Base-by-base conservation (phyloP, 2,329 filamentous ascomycete genomes). In the Alternaria panax region DNA sequence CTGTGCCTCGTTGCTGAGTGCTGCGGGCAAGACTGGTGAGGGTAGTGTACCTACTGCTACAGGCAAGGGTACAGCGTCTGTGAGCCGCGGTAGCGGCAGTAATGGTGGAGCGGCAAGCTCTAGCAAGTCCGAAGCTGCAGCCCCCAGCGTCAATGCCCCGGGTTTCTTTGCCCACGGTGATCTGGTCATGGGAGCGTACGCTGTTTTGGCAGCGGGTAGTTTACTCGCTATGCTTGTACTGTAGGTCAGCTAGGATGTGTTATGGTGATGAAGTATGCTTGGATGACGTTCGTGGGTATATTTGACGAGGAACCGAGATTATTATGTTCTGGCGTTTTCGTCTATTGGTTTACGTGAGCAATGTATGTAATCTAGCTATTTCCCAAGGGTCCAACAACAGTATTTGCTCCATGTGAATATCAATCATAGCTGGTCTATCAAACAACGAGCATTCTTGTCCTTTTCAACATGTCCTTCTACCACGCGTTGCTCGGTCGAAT, bases 1-100 rank as follows among this genome's bases (percentile, higher is more conserved):
- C 46, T 94, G 92, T 83, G 75, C 80, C 42, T 70, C 79, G 41
- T 80, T 89, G 57, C 80, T 94, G 51, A 79, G 80, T 24, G 83
- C 87, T 54, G 90, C 90, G 51, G 89, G 88, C 63, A 81, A 85
- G 14, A 83, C 81, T 60, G 87, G 86, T 20, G 84, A 83, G 22
- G 86, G 86, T 32, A 81, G 76, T 22, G 85, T 87, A 14, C 66
- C 73, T 2, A 74, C 69, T 41, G 73, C 74, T 7, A 77, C 74
- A 6, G 74, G 65, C 1, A 68, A 58, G 53, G 72, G 68, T 7
- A 70, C 67, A 1, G 66, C 67, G 27, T 59, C 46, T 25, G 53
- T 66, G 5, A 64, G 58, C 24, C 45, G 54, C 5, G 45, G 53
- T 20, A 47, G 52, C 7, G 56, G 45, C 1, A 45, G 51, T n/a